Evolutionary conservation across 331 rosid species (phyloP).

Genomic region (Ulmus americana): DNA sequence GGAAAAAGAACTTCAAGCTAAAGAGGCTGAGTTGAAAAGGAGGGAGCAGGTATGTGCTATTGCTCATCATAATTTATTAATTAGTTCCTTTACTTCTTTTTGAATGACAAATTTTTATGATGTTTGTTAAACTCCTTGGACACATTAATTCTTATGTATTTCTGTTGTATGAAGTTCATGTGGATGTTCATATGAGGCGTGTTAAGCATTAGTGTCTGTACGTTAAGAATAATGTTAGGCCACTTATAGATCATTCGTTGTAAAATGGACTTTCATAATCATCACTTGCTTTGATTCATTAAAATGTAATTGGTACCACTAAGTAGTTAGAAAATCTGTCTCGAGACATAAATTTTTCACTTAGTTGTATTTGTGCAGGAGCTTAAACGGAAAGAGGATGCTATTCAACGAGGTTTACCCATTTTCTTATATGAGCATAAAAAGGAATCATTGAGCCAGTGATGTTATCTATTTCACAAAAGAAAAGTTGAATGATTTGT

Average conservation of each 20-base stretch:
- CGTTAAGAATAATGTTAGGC: neutral
- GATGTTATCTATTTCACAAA: slow-evolving; percentile 11
- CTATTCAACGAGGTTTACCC: slow-evolving; percentile 55
- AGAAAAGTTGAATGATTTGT: neutral
- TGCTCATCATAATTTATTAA: slow-evolving; percentile 17
- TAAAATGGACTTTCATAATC: neutral
- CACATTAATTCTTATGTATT: neutral
- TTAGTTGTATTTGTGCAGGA: slow-evolving; percentile 47
- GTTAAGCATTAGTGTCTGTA: slow-evolving; percentile 6
- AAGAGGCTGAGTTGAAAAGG: slow-evolving; percentile 78
- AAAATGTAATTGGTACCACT: too few species aligned
- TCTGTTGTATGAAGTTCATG: neutral
- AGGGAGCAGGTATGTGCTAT: slow-evolving; percentile 61
- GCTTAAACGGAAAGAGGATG: slow-evolving; percentile 71
- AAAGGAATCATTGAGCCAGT: slow-evolving; percentile 2
- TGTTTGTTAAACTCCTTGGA: neutral
- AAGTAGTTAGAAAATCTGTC: slow-evolving; percentile 6
- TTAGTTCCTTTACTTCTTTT: slow-evolving; percentile 1
- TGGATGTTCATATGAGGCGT: neutral
- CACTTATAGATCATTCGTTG: neutral
- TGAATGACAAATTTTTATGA: neutral
- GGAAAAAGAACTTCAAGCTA: slow-evolving; percentile 81
- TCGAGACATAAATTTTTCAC: slow-evolving; percentile 8
- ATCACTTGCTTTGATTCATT: neutral
- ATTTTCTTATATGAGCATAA: slow-evolving; percentile 19